These are phyloP conservation scores for Colletotrichum spinosum DNA, from an alignment of 2,329 filamentous ascomycete genomes.

Conservation along the genomic window DNA sequence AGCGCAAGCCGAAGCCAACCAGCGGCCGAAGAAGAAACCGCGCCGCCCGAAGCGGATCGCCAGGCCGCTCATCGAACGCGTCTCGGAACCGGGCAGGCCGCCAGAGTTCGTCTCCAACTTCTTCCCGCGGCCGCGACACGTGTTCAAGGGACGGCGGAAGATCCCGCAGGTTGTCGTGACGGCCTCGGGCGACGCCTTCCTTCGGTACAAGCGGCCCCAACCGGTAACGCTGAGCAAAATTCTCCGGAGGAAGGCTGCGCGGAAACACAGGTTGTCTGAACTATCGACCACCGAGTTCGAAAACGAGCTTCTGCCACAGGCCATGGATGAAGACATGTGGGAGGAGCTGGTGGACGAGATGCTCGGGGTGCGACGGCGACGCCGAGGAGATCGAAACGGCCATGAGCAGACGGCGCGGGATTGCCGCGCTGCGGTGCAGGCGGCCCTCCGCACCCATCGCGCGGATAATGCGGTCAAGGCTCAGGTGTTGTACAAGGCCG, in stretches of 20 bases:
- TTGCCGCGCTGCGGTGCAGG: too few relatives aligned
- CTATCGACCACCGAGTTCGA: slow-evolving; percentile 29
- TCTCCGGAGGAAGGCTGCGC: slow-evolving; percentile 60
- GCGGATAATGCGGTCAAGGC: slow-evolving; percentile 55
- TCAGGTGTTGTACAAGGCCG: slow-evolving; percentile 50
- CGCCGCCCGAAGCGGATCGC: slow-evolving; percentile 36
- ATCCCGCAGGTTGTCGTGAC: slow-evolving; percentile 68
- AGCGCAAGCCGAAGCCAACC: slow-evolving; percentile 8
- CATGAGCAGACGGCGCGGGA: too few relatives aligned
- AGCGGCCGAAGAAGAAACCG: slow-evolving; percentile 40
- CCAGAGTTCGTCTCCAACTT: slow-evolving; percentile 60
- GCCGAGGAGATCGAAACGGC: too few relatives aligned
- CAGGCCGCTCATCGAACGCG: slow-evolving; percentile 48
- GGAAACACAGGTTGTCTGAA: slow-evolving; percentile 48
- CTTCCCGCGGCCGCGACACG: slow-evolving; percentile 60
- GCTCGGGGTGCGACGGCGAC: neutral
- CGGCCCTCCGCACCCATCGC: slow-evolving; percentile 44
- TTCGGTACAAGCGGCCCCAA: slow-evolving; percentile 76
- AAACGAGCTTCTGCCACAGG: slow-evolving; percentile 48
- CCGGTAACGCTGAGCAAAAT: slow-evolving; percentile 66
- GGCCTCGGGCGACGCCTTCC: slow-evolving; percentile 69
- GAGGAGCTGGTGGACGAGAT: slow-evolving; percentile 50
- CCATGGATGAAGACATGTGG: slow-evolving; percentile 61
- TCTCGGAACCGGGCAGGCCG: slow-evolving; percentile 47
- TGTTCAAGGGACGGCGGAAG: slow-evolving; percentile 61